phyloP scores from a whole-genome alignment of 257 asterid species.

The Penstemon davidsonii region DNA sequence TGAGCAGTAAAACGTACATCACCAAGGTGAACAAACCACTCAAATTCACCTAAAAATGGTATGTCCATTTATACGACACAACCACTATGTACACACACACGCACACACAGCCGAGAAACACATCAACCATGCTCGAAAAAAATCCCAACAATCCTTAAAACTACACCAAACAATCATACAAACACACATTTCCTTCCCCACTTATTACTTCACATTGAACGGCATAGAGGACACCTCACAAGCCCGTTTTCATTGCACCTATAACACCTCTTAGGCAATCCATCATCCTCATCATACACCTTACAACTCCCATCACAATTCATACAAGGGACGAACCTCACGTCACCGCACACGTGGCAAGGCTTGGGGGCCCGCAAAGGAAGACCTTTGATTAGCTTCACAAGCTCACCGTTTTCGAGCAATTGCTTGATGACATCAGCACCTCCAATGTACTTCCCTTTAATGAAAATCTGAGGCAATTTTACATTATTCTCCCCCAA shows the following conservation, averaged over 20 bases:
- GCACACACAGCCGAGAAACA: slow-evolving; percentile 29
- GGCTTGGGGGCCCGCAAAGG: slow-evolving; percentile 37
- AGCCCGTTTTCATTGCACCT: slow-evolving; percentile 93
- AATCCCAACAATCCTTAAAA: slow-evolving; percentile 23
- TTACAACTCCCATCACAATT: slow-evolving; percentile 61
- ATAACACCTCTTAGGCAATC: slow-evolving; percentile 35
- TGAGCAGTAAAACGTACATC: slow-evolving; percentile 8
- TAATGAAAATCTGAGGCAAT: slow-evolving; percentile 75
- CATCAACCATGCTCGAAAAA: slow-evolving; percentile 23
- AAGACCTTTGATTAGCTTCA: slow-evolving; percentile 43
- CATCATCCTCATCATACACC: slow-evolving; percentile 50
- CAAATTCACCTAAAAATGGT: slow-evolving; percentile 26
- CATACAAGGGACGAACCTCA: slow-evolving; percentile 48
- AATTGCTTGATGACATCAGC: slow-evolving; percentile 47
- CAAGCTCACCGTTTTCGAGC: slow-evolving; percentile 52
- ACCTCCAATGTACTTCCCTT: slow-evolving; percentile 60
- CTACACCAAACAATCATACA: slow-evolving; percentile 23
- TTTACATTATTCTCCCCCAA: slow-evolving; percentile 47
- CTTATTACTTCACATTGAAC: slow-evolving; percentile 32
- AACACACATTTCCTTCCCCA: slow-evolving; percentile 11
- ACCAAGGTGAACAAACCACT: slow-evolving; percentile 30
- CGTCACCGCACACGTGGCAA: slow-evolving; percentile 57
- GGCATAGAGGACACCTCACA: slow-evolving; percentile 76
- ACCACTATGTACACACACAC: slow-evolving; percentile 29
- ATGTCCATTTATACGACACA: slow-evolving; percentile 13